Percentiles rank a stretch among this genome's conserved stretches.
These are phyloP conservation scores for Teunomyces tritomae DNA, from an alignment of 805 yeast species.

Conservation along the genomic window DNA sequence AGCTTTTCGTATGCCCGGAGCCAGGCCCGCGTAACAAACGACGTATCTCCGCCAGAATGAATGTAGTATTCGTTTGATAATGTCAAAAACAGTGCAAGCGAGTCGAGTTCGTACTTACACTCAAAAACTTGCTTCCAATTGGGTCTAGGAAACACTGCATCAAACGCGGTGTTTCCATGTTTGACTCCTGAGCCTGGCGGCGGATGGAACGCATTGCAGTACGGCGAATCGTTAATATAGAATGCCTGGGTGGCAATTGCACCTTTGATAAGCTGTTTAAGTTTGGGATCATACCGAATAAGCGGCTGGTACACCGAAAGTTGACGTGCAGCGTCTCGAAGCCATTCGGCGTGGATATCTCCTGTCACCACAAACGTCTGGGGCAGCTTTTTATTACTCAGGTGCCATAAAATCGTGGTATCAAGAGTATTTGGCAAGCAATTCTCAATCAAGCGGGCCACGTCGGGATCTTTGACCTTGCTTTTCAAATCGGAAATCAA, in stretches of 20 bases:
- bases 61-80: constrained; percentile 68
- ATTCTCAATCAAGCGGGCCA: constrained; percentile 75
- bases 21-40: constrained; percentile 55
- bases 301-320: constrained; percentile 71
- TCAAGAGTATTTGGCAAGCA: constrained; percentile 85
- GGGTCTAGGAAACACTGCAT: constrained; percentile 66
- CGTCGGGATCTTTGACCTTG: constrained; percentile 57
- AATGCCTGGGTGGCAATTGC: constrained; percentile 79
- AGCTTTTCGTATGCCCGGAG: constrained; percentile 52
- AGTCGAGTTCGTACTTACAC: constrained; percentile 87
- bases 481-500: constrained; percentile 51
- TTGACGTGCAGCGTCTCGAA: constrained; percentile 84
- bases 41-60: constrained; percentile 45
- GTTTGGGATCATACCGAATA: constrained; percentile 45
- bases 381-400: constrained; percentile 25
- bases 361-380: constrained; percentile 85
- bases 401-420: constrained; percentile 79
- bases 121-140: constrained; percentile 76
- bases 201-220: constrained; percentile 91
- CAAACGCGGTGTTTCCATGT: constrained; percentile 53
- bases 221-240: constrained; percentile 62
- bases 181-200: constrained; percentile 54
- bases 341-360: constrained; percentile 92
- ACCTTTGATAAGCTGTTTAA: constrained; percentile 60
- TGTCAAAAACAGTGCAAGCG: constrained; percentile 77